These are phyloP conservation scores for Ophiocordyceps sinensis DNA, from an alignment of 2,329 filamentous ascomycete species.

Conservation along the genomic window DNA sequence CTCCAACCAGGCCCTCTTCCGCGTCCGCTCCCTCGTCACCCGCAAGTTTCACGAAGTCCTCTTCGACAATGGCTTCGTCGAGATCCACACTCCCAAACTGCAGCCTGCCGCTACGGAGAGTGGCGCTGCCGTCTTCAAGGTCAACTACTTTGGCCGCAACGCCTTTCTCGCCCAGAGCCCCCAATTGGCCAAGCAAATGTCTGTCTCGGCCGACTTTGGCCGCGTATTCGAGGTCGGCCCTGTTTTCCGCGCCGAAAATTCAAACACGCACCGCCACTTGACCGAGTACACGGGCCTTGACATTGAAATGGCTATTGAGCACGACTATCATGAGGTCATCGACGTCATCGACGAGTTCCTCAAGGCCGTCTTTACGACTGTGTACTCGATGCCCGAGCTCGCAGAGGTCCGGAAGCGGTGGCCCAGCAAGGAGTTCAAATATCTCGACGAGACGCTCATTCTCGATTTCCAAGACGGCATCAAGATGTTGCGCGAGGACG, in stretches of 20 bases:
- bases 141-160: constrained; percentile 78
- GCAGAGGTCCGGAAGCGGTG: constrained; percentile 71
- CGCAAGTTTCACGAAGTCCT: constrained; percentile 67
- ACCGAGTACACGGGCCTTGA: constrained; percentile 91
- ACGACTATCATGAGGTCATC: constrained; percentile 81
- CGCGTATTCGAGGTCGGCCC: constrained; percentile 60
- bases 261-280: constrained; percentile 86
- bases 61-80: constrained; percentile 65
- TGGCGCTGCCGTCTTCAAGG: constrained; percentile 78
- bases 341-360: constrained; percentile 64
- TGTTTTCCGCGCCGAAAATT: constrained; percentile 90
- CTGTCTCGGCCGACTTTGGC: constrained; percentile 76
- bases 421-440: constrained; percentile 74
- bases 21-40: constrained; percentile 67
- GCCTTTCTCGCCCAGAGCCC: constrained; percentile 87
- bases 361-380: constrained; percentile 48
- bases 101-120: constrained; percentile 85
- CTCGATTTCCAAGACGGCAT: constrained; percentile 70
- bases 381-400: constrained; percentile 46
- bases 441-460: constrained; percentile 72
- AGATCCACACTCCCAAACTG: constrained; percentile 88
- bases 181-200: constrained; percentile 87
- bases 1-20: constrained; percentile 75
- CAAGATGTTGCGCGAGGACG: constrained; percentile 67
- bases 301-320: constrained; percentile 81